Percentiles rank a stretch among this genome's conserved stretches.
These are phyloP conservation scores for Trichophyton mentagrophytes DNA, from an alignment of 2,329 filamentous ascomycete species.

Conservation along the genomic window DNA sequence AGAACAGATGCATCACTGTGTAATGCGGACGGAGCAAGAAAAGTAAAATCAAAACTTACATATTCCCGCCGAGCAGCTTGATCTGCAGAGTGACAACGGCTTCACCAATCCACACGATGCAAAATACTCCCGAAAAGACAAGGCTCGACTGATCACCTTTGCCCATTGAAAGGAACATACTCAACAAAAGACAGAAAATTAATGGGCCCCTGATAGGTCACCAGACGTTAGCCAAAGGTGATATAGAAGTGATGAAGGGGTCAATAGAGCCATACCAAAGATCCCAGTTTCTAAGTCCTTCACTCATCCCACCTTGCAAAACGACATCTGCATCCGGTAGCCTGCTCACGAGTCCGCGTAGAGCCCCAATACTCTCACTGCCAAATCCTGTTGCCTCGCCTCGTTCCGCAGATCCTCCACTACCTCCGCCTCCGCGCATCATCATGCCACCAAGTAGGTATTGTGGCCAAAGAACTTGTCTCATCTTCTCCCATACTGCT, in stretches of 20 bases:
- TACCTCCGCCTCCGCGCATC: slow-evolving; percentile 42
- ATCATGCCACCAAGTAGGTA: slow-evolving; percentile 67
- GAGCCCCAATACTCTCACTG: slow-evolving; percentile 32
- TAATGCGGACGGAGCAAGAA: not conserved
- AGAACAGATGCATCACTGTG: not conserved
- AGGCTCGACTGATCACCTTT: slow-evolving; percentile 70
- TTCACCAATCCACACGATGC: slow-evolving; percentile 92
- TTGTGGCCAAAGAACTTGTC: slow-evolving; percentile 89
- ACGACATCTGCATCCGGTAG: slow-evolving; percentile 58
- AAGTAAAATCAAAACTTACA: slow-evolving; percentile 49
- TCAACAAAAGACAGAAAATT: slow-evolving; percentile 82
- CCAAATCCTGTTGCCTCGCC: slow-evolving; percentile 37
- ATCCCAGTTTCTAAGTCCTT: slow-evolving; percentile 91
- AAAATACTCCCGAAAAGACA: slow-evolving; percentile 93
- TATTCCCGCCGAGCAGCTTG: slow-evolving; percentile 88
- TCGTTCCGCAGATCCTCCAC: slow-evolving; percentile 43
- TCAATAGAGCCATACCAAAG: slow-evolving; percentile 49
- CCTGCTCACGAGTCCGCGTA: slow-evolving; percentile 46
- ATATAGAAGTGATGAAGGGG: not conserved
- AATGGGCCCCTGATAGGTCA: slow-evolving; percentile 59
- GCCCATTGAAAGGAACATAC: slow-evolving; percentile 73
- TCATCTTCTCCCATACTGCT: slow-evolving; percentile 96
- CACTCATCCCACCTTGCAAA: slow-evolving; percentile 62
- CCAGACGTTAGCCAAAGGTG: not conserved
- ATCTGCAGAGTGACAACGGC: slow-evolving; percentile 97